Base-by-base conservation (phyloP, 345 rosid species). In the Erysimum cheiranthoides region DNA sequence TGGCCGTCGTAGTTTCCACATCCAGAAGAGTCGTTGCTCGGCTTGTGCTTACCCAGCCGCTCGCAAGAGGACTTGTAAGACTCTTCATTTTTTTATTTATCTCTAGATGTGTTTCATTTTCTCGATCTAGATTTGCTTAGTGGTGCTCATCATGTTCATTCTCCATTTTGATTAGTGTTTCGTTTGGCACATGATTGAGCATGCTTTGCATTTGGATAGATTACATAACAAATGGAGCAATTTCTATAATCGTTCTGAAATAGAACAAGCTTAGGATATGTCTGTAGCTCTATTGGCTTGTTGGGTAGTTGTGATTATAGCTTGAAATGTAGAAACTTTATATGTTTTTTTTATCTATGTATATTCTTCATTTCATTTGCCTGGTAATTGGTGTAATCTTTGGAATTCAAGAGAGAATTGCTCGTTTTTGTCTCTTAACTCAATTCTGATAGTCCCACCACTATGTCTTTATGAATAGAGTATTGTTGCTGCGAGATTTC, bases 11-110 rank as follows among this genome's bases (percentile, higher is more conserved):
- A 92, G 97, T 77, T 95, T 92, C 82, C 99, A 95, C 82, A 91
- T 95, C 68, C 98, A 95, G 85, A 95, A 95, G 90, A 92, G 99
- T 75, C 97, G 98, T 2, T 95, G 98, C 82, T 40, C 91, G 2
- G 97, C 93, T 40, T 95, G 99, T 65, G 99, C 84, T 34, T 92
- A 80, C 85, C 99, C 99, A 1, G 96, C 97, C n/a, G 98, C 99
- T 39, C 99, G 99, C 89, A 85, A 84, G 91, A 89, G 99, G 82
- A 95, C 65, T 42, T 95, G 99, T 95, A 86, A 66, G 87, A 3
- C 0, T 36, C 38, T 30, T 54, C 43, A 40, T 49, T 25, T 39
- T 38, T 12, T 1, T 53, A 0, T 8, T 16, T 11, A 32, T 16
- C 13, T 46, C 6, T 18, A 12, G 39, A 10, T 25, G 14, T 43